Base-by-base conservation (phyloP, 768 basidiomycete genomes). In the Cyclocybe aegerita region DNA sequence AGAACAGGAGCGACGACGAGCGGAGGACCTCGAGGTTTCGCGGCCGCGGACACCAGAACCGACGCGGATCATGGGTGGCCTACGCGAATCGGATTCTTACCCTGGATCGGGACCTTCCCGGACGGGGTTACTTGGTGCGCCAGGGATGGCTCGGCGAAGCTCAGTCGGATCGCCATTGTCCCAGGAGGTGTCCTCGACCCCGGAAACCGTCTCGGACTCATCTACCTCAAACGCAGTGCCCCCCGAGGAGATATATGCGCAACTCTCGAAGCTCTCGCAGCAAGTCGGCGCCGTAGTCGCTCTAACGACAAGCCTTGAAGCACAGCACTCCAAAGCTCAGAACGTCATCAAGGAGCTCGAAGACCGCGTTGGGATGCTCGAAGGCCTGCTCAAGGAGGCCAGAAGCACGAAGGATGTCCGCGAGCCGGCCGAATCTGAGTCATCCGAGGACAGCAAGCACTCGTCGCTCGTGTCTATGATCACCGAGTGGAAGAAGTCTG, bases 1-100 rank as follows among this genome's bases (percentile, higher is more conserved):
- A 23, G 23, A 23, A 23, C 23, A 23, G 23, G 23, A 75, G 56
- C 72, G 82, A 50, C 72, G 59, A 44, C 56, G 57, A 31, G 32
- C 31, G 42, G 62, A 63, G 38, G 64, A 65, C 29, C 54, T 65
- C 0, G 59, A 58, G 5, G 57, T 85, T 15, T 86, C 85, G 1
- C 76, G 90, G 37, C 91, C 90, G 3, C 75, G 79, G 6, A 94
- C 93, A 5, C 92, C 91, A 0, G 92, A 93, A 61, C 92, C 90
- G 4, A 82, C 80, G 31, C 60, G 61, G 10, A 55, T 73, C 11
- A 23, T 23, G 23, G 23, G 23, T 10, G 70, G 78, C 65, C 53
- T 70, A 56, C 59, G 56, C 52, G 62, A 57, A 48, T 59, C 53
- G 32, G 64, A 60, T 57, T 50, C 39, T 35, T 64, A 53, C 49